Conservation (phyloP, 108 stramenopile species). For the Skeletonema potamos region DNA sequence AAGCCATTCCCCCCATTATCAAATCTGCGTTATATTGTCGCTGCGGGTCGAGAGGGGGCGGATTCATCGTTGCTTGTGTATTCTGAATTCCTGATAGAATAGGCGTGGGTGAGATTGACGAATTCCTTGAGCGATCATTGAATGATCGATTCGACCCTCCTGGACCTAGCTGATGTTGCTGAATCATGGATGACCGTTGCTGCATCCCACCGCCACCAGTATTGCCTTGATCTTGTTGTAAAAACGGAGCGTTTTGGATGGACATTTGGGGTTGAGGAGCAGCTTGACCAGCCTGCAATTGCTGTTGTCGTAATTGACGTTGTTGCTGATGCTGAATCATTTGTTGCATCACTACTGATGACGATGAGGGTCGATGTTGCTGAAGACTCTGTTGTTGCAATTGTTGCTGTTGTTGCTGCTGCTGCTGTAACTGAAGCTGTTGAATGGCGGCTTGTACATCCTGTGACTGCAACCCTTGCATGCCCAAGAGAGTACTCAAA, state of each 20-base stretch:
- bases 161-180: not conserved
- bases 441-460: not conserved
- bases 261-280: not conserved
- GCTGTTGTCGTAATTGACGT: not conserved
- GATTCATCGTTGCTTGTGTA: not conserved
- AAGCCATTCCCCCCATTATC: not conserved
- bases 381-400: slow-evolving; percentile 12
- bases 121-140: not conserved
- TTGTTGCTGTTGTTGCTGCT: slow-evolving; percentile 4
- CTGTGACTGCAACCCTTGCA: slow-evolving; percentile 3
- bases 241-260: not conserved
- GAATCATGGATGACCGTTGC: not conserved
- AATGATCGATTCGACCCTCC: not conserved
- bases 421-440: slow-evolving; percentile 6
- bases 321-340: slow-evolving; percentile 22
- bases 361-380: slow-evolving; percentile 5
- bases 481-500: not conserved
- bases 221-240: not conserved
- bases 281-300: not conserved
- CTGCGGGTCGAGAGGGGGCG: not conserved
- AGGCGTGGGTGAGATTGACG: not conserved
- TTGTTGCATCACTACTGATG: slow-evolving; percentile 30
- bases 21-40: not conserved
- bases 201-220: not conserved
- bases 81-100: not conserved